Conservation (phyloP, 371 early-diverging fungal genomes). For the Mortierella sp. region DNA sequence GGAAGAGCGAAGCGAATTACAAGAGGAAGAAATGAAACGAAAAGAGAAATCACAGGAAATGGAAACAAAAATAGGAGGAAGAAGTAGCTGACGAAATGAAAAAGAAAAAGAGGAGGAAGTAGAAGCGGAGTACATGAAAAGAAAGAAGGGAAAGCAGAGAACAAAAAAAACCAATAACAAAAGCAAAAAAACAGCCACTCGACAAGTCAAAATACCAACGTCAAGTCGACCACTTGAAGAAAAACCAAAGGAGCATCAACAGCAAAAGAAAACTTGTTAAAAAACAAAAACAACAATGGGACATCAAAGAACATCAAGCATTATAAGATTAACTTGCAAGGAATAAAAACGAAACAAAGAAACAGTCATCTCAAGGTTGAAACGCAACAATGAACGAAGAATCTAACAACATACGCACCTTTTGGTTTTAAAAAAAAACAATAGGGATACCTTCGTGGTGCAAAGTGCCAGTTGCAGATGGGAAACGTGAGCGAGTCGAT, state of each 20-base stretch:
- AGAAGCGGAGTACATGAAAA: background rate
- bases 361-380: too few relatives aligned
- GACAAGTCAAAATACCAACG: too few relatives aligned
- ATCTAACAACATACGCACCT: background rate
- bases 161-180: background rate
- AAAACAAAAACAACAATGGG: too few relatives aligned
- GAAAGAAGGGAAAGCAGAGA: background rate
- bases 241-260: too few relatives aligned
- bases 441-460: slow-evolving; percentile 73
- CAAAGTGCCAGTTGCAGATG: slow-evolving; percentile 79
- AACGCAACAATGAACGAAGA: too few relatives aligned
- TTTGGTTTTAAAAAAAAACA: background rate
- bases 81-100: background rate
- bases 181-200: too few relatives aligned
- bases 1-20: too few relatives aligned
- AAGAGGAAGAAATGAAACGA: too few relatives aligned
- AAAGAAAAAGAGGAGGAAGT: background rate
- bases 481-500: slow-evolving; percentile 72
- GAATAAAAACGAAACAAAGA: too few relatives aligned
- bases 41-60: background rate
- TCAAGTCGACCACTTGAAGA: background rate
- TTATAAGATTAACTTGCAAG: too few relatives aligned
- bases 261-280: too few relatives aligned
- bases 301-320: too few relatives aligned
- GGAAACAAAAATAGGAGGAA: background rate